Evolutionary conservation across 305 asterid species (phyloP).

Genomic region (Andrographis paniculata): DNA sequence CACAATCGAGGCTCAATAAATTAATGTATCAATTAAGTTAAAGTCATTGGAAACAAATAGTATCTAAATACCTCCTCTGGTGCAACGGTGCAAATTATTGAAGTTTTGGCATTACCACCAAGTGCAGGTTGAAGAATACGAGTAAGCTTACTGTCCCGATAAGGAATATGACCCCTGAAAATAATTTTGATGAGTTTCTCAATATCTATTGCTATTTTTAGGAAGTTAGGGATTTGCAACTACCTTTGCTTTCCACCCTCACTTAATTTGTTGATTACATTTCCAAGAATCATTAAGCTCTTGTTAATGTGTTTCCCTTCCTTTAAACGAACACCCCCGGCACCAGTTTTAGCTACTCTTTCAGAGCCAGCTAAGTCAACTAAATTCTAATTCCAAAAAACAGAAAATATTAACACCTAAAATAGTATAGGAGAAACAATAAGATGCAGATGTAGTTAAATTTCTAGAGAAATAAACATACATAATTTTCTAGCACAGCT

Average conservation of each 20-base stretch:
- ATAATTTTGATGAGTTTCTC: conserved; percentile 15
- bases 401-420: conserved; percentile 12
- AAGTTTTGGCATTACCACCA: conserved; percentile 97
- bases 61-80: conserved; percentile 75
- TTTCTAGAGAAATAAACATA: no score
- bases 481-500: no score
- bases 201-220: conserved; percentile 5
- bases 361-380: conserved; percentile 98
- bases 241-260: conserved; percentile 97
- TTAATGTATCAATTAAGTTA: no score
- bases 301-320: conserved; percentile 98
- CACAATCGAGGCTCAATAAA: no score
- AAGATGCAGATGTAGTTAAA: background rate
- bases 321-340: conserved; percentile 93
- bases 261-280: conserved; percentile 89
- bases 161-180: conserved; percentile 93
- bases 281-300: conserved; percentile 97
- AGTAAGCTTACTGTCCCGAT: conserved; percentile 96
- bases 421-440: no score
- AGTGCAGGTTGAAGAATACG: conserved; percentile 98
- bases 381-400: conserved; percentile 48
- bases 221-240: conserved; percentile 6
- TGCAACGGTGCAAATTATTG: conserved; percentile 90
- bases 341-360: conserved; percentile 93
- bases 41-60: conserved; percentile 17